Evolutionary conservation across 176 grass and related monocot species (phyloP).

Genomic region (Bothriochloa decipiens): DNA sequence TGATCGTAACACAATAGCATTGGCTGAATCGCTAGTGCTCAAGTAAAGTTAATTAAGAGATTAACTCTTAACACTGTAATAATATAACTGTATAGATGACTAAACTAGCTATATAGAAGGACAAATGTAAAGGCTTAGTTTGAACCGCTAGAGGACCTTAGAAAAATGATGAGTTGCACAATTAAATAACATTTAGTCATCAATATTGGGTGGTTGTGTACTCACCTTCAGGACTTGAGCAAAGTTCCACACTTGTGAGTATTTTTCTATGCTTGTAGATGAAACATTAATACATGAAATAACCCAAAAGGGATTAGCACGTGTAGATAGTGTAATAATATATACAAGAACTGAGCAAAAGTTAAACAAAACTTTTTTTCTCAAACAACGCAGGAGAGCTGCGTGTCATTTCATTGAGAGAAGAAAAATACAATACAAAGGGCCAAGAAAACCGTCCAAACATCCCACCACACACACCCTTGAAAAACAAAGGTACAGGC

Average conservation of each 20-base stretch:
- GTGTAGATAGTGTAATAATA: neutral
- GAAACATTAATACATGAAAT: neutral
- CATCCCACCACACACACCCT: neutral
- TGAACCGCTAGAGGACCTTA: conserved; percentile 15
- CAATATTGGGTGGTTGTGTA: neutral
- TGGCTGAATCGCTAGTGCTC: neutral
- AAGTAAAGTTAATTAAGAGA: neutral
- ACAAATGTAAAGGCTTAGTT: conserved; percentile 1
- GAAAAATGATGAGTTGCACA: neutral
- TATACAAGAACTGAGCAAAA: too few relatives aligned
- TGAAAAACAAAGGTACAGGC: neutral
- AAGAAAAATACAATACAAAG: too few relatives aligned
- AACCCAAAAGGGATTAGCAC: neutral
- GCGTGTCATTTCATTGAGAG: too few relatives aligned
- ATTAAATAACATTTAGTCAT: neutral
- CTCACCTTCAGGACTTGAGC: neutral
- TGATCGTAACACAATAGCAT: neutral
- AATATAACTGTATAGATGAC: neutral
- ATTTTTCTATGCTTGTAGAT: neutral
- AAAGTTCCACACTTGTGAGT: neutral
- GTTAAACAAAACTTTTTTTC: neutral
- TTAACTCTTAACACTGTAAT: neutral
- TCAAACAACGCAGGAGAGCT: too few relatives aligned
- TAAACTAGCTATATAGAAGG: neutral
- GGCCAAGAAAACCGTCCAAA: too few relatives aligned